A percentile compares a stretch with the other conserved stretches of the same genome.
Evolutionary conservation across 148 eudicot species (phyloP).

Genomic region (Persicaria maculosa): DNA sequence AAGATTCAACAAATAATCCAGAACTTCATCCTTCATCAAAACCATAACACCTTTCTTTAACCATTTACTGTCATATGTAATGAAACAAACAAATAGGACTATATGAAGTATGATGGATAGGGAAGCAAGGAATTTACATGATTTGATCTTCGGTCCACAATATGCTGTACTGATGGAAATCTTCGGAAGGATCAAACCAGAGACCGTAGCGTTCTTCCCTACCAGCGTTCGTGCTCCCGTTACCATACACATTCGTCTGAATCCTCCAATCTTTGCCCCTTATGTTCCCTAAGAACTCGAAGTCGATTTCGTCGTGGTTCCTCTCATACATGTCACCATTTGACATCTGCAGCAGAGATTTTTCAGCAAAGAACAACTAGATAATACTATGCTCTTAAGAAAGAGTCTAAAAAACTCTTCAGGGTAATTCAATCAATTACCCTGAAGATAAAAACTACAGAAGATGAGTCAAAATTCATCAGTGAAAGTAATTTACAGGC

Average conservation of each 20-base stretch:
- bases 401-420: no score
- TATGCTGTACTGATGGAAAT: constrained; percentile 74
- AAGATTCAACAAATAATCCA: no score
- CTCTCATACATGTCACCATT: constrained; percentile 74
- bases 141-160: constrained; percentile 72
- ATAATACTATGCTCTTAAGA: no score
- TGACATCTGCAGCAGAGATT: constrained; percentile 54
- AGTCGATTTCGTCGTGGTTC: constrained; percentile 82
- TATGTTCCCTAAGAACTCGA: constrained; percentile 89
- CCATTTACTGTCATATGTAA: not conserved
- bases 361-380: not conserved
- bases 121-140: constrained; percentile 35
- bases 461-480: not conserved
- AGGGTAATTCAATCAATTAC: not conserved
- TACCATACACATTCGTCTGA: constrained; percentile 88
- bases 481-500: not conserved
- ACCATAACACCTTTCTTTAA: not conserved
- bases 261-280: constrained; percentile 90
- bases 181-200: constrained; percentile 92
- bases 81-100: constrained; percentile 8
- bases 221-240: constrained; percentile 78
- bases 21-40: not conserved
- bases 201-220: constrained; percentile 87
- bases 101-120: not conserved
- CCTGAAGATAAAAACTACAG: not conserved